Base-by-base conservation (phyloP, 305 asterid genomes). In the Fraxinus velutina region DNA sequence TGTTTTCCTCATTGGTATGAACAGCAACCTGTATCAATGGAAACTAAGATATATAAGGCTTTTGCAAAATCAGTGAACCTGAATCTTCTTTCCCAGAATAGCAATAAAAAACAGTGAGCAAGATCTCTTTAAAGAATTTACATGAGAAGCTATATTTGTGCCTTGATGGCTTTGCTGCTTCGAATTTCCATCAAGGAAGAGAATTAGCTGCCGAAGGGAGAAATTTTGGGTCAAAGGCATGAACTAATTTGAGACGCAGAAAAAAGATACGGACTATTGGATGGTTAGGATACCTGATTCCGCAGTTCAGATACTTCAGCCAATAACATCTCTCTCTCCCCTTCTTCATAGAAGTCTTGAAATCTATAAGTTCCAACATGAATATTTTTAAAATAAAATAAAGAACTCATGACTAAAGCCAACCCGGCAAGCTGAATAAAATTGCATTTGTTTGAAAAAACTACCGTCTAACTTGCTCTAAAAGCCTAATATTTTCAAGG, bases 301-400 rank as follows among this genome's bases (percentile, higher is more conserved):
- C 98, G 92, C 84, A 93, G 89, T 81, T 90, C 94, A 82, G 95
- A 90, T 74, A 93, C 88, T 89, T 96, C 99, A 75, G 84, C 88
- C 88, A 93, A 87, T 85, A 96, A 76, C 87, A 93, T 86, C 79
- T 94, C 97, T 84, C 92, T 92, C 92, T 96, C 99, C 80, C 98
- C 99, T 89, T 96, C 99, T 85, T 88, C 98, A 86, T 96, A 96
- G 33, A 96, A 94, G 82, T 96, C 99, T 88, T 96, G 98, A 88
- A 86, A 96, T 83, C 99, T 96, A 81, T 37, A 78, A 24, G 30
- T 62, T 74, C 68, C 77, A 55, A 55, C 24, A 19, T 15, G 17
- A 75, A 71, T 64, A 37, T 44, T 47, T 80, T 24, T 76, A 42
- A 22, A 50, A 44, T 71, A 75, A 19, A 76, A 76, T 66, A n/a